Conservation (phyloP, 805 yeast species). For the Sugiyamaella mastotermitis region DNA sequence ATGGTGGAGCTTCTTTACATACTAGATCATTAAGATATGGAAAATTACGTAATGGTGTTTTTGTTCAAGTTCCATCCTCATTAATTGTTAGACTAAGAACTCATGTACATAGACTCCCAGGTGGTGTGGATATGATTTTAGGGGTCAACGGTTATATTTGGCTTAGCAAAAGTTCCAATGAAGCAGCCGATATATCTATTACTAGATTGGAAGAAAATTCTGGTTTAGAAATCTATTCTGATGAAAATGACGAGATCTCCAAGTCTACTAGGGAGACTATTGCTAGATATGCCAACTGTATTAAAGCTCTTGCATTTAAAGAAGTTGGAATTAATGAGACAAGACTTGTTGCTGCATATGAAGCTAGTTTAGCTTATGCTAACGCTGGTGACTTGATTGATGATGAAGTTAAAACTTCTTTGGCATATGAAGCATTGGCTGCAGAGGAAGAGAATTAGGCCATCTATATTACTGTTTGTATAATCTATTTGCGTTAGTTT, state of each 20-base stretch:
- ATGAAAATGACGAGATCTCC: slow-evolving; percentile 70
- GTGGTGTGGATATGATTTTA: slow-evolving; percentile 81
- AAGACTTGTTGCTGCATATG: slow-evolving; percentile 76
- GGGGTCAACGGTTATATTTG: slow-evolving; percentile 96
- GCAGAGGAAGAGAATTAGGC: slow-evolving; percentile 37
- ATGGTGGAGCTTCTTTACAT: slow-evolving; percentile 90
- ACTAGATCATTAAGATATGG: slow-evolving; percentile 96
- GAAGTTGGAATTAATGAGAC: slow-evolving; percentile 84
- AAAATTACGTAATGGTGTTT: slow-evolving; percentile 84
- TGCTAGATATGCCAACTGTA: slow-evolving; percentile 77
- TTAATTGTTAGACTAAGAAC: slow-evolving; percentile 79
- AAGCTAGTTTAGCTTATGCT: slow-evolving; percentile 76
- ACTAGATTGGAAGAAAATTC: slow-evolving; percentile 81
- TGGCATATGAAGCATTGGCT: slow-evolving; percentile 67
- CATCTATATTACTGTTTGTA: neutral
- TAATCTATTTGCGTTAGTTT: neutral
- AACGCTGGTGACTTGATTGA: slow-evolving; percentile 66
- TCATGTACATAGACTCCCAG: slow-evolving; percentile 86
- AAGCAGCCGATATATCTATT: slow-evolving; percentile 44
- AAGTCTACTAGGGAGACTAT: slow-evolving; percentile 62
- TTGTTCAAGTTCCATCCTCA: slow-evolving; percentile 74
- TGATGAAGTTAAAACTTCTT: slow-evolving; percentile 61
- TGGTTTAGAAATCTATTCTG: slow-evolving; percentile 92
- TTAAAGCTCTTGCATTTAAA: slow-evolving; percentile 73
- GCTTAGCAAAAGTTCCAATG: slow-evolving; percentile 62